Percentiles rank a stretch among this genome's conserved stretches.
Conservation (phyloP, 257 asterid species). For the Cinchona pubescens region DNA sequence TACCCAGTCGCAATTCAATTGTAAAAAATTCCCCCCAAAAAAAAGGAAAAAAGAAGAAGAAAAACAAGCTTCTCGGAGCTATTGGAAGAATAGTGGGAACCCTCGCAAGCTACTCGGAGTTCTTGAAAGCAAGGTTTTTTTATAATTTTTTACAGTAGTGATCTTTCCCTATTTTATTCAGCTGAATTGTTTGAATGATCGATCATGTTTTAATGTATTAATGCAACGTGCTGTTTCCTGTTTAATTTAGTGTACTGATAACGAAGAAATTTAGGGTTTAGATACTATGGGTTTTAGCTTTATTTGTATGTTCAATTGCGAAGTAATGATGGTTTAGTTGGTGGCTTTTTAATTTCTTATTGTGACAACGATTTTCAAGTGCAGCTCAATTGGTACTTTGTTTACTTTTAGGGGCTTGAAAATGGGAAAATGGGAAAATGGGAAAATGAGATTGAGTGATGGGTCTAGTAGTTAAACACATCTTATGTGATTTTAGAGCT, state of each 20-base stretch:
- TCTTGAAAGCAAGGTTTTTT: neutral
- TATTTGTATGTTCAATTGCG: neutral
- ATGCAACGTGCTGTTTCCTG: neutral
- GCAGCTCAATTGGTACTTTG: too few species aligned
- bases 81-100: conserved; percentile 5
- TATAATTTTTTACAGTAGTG: neutral
- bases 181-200: neutral
- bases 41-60: neutral
- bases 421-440: neutral
- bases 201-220: neutral
- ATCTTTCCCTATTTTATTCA: too few species aligned
- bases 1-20: neutral
- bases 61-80: too few species aligned
- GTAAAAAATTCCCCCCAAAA: neutral
- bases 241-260: neutral
- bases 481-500: neutral
- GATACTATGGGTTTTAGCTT: neutral
- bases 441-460: neutral
- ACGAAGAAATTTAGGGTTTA: neutral
- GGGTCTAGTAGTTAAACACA: neutral
- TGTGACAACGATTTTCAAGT: too few species aligned
- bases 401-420: conserved; percentile 7
- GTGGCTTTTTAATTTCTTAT: neutral
- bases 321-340: neutral
- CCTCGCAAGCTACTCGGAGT: conserved; percentile 9